Evolutionary conservation across 371 early-diverging fungal genomes (phyloP), one percentile per base, ranked within the genome.

Genomic region (Apophysomyces ossiformis): DNA sequence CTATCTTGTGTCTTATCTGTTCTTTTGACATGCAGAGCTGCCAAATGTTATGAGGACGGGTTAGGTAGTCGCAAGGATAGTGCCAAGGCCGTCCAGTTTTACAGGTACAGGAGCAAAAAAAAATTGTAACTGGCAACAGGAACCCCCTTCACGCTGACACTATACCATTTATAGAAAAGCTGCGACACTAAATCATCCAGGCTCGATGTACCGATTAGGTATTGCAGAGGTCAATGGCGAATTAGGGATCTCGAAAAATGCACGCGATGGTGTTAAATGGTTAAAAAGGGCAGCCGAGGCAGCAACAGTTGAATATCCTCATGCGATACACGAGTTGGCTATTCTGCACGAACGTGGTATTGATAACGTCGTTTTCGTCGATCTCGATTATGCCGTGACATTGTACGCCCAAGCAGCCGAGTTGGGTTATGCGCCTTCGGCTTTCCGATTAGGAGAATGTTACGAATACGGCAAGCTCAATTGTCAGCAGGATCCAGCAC

Each of bases 181-280:
- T 15, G 90, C 89, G 1, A 82, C 89, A 16, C 70, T 89, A 26
- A 85, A 81, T 54, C 90, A 91, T 69, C 86, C 89, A 9, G 90
- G 88, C 16, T 88, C 91, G 3, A 87, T 91, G 87, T 90, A 88
- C 75, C 83, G 91, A 59, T 63, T 92, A 12, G 92, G 91, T 11
- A 74, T 87, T 21, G 90, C 89, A 2, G 85, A 90, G 54, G 79
- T 91, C 21, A 85, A 85, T 58, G 93, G 95, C n/a, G 89, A 89
- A 61, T 78, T 93, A 7, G 86, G 84, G 2, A 72, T 87, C 32
- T 69, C 81, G 18, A 69, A 75, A 37, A 89, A 86, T 46, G 70
- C 84, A 26, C 89, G 91, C 18, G 90, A 93, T 72, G 93, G 89
- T 16, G 85, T 90, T 59, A 92, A 89, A 68, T 92, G 93, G 94